Percentiles rank a stretch among this genome's conserved stretches.
Conservation (phyloP, 2,329 filamentous ascomycete genomes). For the Penicillium sp. region DNA sequence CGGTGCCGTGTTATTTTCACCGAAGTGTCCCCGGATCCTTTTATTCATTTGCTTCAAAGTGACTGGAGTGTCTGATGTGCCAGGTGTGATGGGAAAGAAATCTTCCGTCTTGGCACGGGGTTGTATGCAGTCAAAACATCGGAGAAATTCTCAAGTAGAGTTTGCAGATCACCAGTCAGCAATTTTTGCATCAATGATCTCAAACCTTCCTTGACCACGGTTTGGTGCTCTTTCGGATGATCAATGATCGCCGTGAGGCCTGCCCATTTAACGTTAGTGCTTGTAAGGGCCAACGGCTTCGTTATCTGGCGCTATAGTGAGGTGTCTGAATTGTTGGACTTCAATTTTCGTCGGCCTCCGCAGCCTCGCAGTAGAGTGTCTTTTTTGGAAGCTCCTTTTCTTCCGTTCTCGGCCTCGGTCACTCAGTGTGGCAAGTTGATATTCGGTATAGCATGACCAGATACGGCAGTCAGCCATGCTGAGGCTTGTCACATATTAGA, state of each 20-base stretch:
- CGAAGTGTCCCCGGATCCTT: neutral
- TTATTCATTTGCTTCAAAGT: neutral
- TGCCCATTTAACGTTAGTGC: constrained; percentile 2
- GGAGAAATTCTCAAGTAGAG: neutral
- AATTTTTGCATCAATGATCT: constrained; percentile 19
- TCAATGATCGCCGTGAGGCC: constrained; percentile 6
- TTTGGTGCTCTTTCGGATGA: neutral
- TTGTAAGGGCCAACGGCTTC: neutral
- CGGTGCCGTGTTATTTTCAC: neutral
- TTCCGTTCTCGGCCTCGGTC: constrained; percentile 5
- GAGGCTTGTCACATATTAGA: too few species aligned
- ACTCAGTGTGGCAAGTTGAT: neutral
- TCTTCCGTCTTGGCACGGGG: constrained; percentile 20
- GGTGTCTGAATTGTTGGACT: neutral
- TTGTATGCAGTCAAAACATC: neutral
- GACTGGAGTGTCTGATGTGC: neutral
- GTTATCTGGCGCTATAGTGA: neutral
- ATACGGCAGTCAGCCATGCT: too few species aligned
- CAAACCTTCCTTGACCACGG: neutral
- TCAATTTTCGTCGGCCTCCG: neutral
- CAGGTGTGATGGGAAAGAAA: neutral
- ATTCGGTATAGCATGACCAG: neutral
- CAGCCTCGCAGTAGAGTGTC: neutral
- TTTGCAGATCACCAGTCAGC: constrained; percentile 6
- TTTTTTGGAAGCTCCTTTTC: constrained; percentile 2